Evolutionary conservation across 2,329 filamentous ascomycete genomes (phyloP), one percentile per base, ranked within the genome.

Genomic region (Colletotrichum somersetense): DNA sequence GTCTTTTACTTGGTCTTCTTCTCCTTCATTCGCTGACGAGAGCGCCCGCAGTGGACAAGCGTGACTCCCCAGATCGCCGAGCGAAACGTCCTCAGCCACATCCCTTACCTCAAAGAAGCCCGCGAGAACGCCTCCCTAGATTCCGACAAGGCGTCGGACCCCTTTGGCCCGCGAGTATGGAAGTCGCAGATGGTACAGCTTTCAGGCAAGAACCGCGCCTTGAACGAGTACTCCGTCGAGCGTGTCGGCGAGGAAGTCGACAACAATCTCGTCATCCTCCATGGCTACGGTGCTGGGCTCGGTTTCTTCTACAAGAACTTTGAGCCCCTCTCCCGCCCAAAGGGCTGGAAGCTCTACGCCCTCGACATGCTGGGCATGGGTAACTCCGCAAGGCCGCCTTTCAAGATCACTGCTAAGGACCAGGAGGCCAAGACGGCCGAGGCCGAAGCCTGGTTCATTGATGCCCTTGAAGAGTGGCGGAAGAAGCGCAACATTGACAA

Each of bases 291-390:
- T 58, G 96, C 96, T 2, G 96, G 96, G 0, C 87, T 99, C 0
- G 96, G 96, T 30, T 98, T 99, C 83, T 99, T 97, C 86, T 99
- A 98, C 87, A 96, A 96, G 83, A 99, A 99, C 80, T 97, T 97
- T 73, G 96, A 99, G 81, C 91, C 92, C 7, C 84, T 99, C 44
- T 95, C 92, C 57, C 91, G 95, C 23, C 84, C 91, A 1, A 86
- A 88, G 38, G 95, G 95, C 38, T 97, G 96, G 91, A 95, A 94
- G 78, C 84, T 99, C 23, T 98, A 96, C 79, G 94, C 96, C 1
- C 79, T 81, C 2, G 80, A 78, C 7, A 81, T 74, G 46, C 78
- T 79, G 30, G 82, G 76, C 68, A 82, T 84, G 26, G 80, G 73
- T 20, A 79, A 58, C 20, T 77, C 74, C 46, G 75, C 74, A 2